Percentiles rank a stretch among this genome's conserved stretches.
Conservation (phyloP, 495 filamentous ascomycete species). For the Xylaria scruposa region DNA sequence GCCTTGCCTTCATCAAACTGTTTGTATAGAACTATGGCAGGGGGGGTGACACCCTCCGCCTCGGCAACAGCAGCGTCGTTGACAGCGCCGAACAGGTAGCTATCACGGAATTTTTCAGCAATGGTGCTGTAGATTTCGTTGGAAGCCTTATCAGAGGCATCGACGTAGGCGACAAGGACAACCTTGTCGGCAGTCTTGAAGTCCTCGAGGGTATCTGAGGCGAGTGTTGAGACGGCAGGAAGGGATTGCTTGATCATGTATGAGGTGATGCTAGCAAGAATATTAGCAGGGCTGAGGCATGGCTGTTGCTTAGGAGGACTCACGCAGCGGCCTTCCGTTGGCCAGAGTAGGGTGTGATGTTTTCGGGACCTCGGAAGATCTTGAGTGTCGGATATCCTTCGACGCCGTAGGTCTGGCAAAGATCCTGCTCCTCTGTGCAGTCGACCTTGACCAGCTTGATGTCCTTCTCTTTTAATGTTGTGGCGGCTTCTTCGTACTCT, state of each 20-base stretch:
- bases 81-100: constrained; percentile 88
- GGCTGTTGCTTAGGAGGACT: constrained; percentile 45
- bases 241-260: constrained; percentile 99
- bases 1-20: constrained; percentile 96
- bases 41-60: constrained; percentile 84
- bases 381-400: constrained; percentile 98
- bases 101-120: constrained; percentile 85
- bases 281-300: constrained; percentile 39
- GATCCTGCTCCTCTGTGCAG: constrained; percentile 91
- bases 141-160: constrained; percentile 81
- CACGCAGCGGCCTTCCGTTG: constrained; percentile 90
- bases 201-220: constrained; percentile 81
- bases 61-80: constrained; percentile 84
- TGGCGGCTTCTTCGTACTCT: constrained; percentile 90
- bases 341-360: constrained; percentile 81
- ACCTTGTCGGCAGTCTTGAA: constrained; percentile 99
- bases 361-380: constrained; percentile 95
- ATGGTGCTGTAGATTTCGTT: constrained; percentile 80
- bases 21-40: constrained; percentile 95
- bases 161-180: constrained; percentile 88
- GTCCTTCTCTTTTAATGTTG: constrained; percentile 91
- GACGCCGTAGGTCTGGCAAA: constrained; percentile 88
- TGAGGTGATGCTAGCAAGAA: constrained; percentile 76
- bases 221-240: constrained; percentile 84
- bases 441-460: constrained; percentile 94